phyloP scores from a whole-genome alignment of 75 land plant genomes.

The Adiantum capillusveneris region DNA sequence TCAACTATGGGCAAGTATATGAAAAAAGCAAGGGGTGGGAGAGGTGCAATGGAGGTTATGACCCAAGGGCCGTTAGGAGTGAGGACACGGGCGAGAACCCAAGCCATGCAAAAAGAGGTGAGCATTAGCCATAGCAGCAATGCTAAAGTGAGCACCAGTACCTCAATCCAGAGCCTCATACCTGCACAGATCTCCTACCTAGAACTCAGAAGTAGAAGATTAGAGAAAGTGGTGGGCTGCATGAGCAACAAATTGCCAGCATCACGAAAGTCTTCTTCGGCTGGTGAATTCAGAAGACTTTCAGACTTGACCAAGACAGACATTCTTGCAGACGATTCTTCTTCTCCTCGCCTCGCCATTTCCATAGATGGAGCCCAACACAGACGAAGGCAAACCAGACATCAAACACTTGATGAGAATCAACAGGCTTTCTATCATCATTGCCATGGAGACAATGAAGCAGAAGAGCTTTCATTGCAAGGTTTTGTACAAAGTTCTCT shows the following conservation, averaged over 20 bases:
- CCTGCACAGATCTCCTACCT: slow-evolving; percentile 2
- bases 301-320: not conserved
- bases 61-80: not conserved
- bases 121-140: not conserved
- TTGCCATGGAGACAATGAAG: not conserved
- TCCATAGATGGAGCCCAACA: too few species aligned
- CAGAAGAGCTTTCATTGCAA: not conserved
- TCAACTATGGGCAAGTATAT: not conserved
- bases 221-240: slow-evolving; percentile 4
- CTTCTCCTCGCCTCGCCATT: not conserved
- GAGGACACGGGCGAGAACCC: not conserved
- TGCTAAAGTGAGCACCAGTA: not conserved
- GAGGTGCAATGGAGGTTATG: not conserved
- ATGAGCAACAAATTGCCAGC: not conserved
- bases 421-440: not conserved
- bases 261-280: not conserved
- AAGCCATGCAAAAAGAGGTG: not conserved
- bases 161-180: not conserved
- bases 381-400: not conserved
- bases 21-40: not conserved
- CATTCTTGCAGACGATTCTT: not conserved
- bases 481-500: not conserved
- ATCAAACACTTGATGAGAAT: not conserved
- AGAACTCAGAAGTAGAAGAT: not conserved
- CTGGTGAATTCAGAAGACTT: not conserved